phyloP scores from a whole-genome alignment of 2,329 filamentous ascomycete species.

The Fusarium continuum region DNA sequence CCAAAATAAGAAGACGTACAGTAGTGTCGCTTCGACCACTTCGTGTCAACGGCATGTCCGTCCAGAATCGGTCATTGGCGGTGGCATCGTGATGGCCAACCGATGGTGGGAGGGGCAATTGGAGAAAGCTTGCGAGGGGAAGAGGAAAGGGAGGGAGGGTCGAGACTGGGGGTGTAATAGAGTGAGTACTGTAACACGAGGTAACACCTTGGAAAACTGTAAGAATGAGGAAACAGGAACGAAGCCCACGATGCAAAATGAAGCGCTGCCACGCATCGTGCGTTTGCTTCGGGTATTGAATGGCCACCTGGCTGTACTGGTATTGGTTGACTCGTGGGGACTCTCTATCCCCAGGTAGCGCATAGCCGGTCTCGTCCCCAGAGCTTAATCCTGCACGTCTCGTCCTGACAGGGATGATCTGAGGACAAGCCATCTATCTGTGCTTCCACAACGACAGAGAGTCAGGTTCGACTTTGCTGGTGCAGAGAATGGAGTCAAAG shows the following conservation, averaged over 20 bases:
- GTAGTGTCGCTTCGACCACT: slow-evolving; percentile 22
- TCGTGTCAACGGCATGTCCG: slow-evolving; percentile 26
- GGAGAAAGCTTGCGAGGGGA: slow-evolving; percentile 17
- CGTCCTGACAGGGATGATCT: slow-evolving; percentile 20
- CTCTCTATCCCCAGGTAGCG: slow-evolving; percentile 20
- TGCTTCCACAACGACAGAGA: slow-evolving; percentile 13
- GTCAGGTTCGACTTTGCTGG: slow-evolving; percentile 4
- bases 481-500: slow-evolving; percentile 5
- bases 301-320: too few relatives aligned
- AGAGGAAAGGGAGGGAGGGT: slow-evolving; percentile 7
- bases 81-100: slow-evolving; percentile 21
- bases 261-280: slow-evolving; percentile 20
- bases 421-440: slow-evolving; percentile 4
- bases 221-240: neutral
- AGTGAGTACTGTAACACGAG: slow-evolving; percentile 1
- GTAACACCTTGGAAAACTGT: neutral
- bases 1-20: slow-evolving; percentile 31
- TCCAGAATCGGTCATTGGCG: slow-evolving; percentile 22
- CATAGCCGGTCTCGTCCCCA: slow-evolving; percentile 11
- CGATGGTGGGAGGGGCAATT: slow-evolving; percentile 38
- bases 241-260: slow-evolving; percentile 29
- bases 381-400: slow-evolving; percentile 23
- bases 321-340: neutral
- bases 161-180: slow-evolving; percentile 18
- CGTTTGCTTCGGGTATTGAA: neutral